A percentile compares a stretch with the other conserved stretches of the same genome.
phyloP scores from a whole-genome alignment of 495 filamentous ascomycete species.

The Hypoxylon crocopeplum region DNA sequence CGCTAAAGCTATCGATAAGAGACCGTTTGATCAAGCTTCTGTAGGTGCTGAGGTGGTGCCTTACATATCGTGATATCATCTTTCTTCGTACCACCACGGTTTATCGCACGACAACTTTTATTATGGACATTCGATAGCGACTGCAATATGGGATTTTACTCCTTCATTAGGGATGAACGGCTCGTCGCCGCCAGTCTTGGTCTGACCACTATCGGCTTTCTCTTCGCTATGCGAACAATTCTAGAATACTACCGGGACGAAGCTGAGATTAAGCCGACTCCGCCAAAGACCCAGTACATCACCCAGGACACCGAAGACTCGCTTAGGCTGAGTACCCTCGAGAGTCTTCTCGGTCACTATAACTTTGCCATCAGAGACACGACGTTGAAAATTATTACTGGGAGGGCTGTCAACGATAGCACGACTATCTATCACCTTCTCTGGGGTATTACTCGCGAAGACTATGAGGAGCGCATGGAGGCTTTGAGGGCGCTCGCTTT shows the following conservation, averaged over 20 bases:
- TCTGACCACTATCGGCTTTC: slow-evolving; percentile 44
- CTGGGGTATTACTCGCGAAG: slow-evolving; percentile 56
- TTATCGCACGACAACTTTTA: neutral
- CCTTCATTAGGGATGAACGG: slow-evolving; percentile 50
- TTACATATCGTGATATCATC: too few relatives aligned
- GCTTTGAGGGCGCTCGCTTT: slow-evolving; percentile 55
- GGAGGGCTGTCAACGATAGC: slow-evolving; percentile 56
- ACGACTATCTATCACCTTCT: slow-evolving; percentile 51
- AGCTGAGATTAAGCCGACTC: slow-evolving; percentile 52
- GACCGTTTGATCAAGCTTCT: too few relatives aligned
- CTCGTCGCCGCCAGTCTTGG: slow-evolving; percentile 50
- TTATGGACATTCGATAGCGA: slow-evolving; percentile 18
- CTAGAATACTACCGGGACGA: slow-evolving; percentile 56
- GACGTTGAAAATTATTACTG: slow-evolving; percentile 58
- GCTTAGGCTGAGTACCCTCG: slow-evolving; percentile 53
- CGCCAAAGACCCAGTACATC: slow-evolving; percentile 64
- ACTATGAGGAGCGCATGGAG: slow-evolving; percentile 58
- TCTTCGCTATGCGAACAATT: slow-evolving; percentile 46
- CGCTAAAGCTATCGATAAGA: slow-evolving; percentile 2
- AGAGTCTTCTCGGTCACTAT: slow-evolving; percentile 59
- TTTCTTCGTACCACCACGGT: neutral
- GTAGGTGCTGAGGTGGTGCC: too few relatives aligned
- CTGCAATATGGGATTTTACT: slow-evolving; percentile 43
- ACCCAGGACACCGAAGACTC: slow-evolving; percentile 67
- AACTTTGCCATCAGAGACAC: slow-evolving; percentile 62